phyloP scores from a whole-genome alignment of 257 asterid genomes.

The Buddleja alternifolia region DNA sequence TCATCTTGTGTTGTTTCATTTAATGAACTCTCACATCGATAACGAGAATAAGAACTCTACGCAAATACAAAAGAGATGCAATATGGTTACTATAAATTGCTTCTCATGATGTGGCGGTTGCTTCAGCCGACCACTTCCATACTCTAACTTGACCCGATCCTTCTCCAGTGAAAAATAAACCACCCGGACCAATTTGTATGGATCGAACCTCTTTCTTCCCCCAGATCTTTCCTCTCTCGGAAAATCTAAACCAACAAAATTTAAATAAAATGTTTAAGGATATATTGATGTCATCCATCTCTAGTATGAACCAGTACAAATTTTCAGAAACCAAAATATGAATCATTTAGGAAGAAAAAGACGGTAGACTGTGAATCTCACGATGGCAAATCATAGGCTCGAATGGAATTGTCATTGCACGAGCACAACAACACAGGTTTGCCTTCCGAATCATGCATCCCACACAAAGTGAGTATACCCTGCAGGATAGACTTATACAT shows the following conservation, averaged over 20 bases:
- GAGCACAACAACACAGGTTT: conserved; percentile 92
- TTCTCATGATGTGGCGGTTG: conserved; percentile 41
- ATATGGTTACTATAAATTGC: neutral
- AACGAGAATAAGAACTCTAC: conserved; percentile 12
- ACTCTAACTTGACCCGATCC: conserved; percentile 89
- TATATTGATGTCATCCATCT: neutral
- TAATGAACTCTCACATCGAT: conserved; percentile 8
- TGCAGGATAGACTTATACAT: conserved; percentile 36
- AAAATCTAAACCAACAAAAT: conserved; percentile 47
- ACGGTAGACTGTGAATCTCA: conserved; percentile 41
- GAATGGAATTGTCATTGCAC: conserved; percentile 72
- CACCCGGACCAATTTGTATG: conserved; percentile 80
- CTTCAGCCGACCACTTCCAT: conserved; percentile 80
- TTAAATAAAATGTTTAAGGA: neutral
- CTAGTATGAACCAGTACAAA: conserved; percentile 5
- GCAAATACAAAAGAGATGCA: neutral
- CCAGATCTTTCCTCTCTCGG: conserved; percentile 83
- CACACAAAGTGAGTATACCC: conserved; percentile 87
- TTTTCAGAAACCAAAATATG: conserved; percentile 9
- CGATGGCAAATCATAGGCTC: conserved; percentile 95
- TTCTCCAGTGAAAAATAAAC: conserved; percentile 92
- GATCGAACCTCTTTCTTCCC: conserved; percentile 81
- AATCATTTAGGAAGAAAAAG: conserved; percentile 21
- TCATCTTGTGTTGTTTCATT: neutral
- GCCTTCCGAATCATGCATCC: conserved; percentile 94